phyloP scores from a whole-genome alignment of 108 stramenopile genomes.

The Skeletonema costatum region DNA sequence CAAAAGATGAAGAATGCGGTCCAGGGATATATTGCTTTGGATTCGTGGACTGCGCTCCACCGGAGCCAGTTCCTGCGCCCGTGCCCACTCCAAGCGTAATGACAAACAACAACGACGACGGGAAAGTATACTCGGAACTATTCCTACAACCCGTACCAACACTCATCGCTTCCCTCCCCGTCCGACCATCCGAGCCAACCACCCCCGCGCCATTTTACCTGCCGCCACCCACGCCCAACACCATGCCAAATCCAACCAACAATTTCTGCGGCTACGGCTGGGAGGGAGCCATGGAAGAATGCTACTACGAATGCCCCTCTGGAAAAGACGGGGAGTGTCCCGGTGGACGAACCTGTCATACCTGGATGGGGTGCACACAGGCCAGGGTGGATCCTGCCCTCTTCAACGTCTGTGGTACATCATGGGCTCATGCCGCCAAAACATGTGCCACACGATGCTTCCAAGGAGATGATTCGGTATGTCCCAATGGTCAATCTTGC shows the following conservation, averaged over 20 bases:
- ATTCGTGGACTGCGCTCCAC: conserved; percentile 33
- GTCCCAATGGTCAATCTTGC: conserved; percentile 38
- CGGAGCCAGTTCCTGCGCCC: background rate
- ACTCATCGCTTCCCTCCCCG: conserved; percentile 24
- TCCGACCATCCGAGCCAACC: conserved; percentile 5
- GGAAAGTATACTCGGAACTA: background rate
- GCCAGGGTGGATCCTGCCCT: conserved; percentile 31
- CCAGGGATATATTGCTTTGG: conserved; percentile 38
- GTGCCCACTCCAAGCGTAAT: background rate
- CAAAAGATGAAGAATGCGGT: conserved; percentile 41
- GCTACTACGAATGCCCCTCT: conserved; percentile 43
- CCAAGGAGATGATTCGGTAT: conserved; percentile 16
- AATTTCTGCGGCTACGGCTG: conserved; percentile 49
- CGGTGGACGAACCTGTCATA: conserved; percentile 36
- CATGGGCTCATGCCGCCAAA: conserved; percentile 27
- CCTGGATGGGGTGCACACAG: conserved; percentile 33
- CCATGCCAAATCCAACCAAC: conserved; percentile 28
- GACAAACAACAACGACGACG: background rate
- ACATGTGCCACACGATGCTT: conserved; percentile 43
- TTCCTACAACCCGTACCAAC: conserved; percentile 9
- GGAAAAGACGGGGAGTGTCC: conserved; percentile 36
- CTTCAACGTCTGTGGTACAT: conserved; percentile 31
- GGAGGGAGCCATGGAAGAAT: conserved; percentile 39
- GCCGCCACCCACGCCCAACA: conserved; percentile 29
- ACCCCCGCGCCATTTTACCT: conserved; percentile 29